Conservation (phyloP, 495 filamentous ascomycete genomes). For the Niebla homalea region DNA sequence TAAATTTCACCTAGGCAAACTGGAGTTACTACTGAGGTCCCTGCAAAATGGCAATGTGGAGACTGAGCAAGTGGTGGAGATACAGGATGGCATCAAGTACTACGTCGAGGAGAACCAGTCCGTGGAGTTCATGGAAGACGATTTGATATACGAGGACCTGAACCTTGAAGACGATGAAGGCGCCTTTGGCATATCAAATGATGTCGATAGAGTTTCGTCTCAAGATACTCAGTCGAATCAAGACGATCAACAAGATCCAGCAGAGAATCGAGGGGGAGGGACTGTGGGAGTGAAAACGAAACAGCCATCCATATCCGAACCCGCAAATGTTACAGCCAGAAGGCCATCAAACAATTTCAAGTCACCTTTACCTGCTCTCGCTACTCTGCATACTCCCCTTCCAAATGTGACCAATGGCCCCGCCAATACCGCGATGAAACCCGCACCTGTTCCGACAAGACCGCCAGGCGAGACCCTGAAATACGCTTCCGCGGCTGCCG, state of each 20-base stretch:
- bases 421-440: slow-evolving; percentile 71
- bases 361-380: slow-evolving; percentile 78
- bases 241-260: slow-evolving; percentile 60
- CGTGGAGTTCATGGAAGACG: slow-evolving; percentile 81
- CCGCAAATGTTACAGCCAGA: slow-evolving; percentile 41
- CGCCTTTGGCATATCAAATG: slow-evolving; percentile 66
- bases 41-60: slow-evolving; percentile 90
- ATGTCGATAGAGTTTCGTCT: slow-evolving; percentile 79
- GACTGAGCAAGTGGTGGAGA: slow-evolving; percentile 62
- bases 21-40: slow-evolving; percentile 80
- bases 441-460: slow-evolving; percentile 72
- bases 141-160: slow-evolving; percentile 89
- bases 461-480: slow-evolving; percentile 82
- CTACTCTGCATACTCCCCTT: slow-evolving; percentile 60
- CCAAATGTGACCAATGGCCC: slow-evolving; percentile 29
- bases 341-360: slow-evolving; percentile 86
- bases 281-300: slow-evolving; percentile 39
- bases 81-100: slow-evolving; percentile 87
- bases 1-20: slow-evolving; percentile 89
- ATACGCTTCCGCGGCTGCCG: slow-evolving; percentile 91
- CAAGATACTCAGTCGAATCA: slow-evolving; percentile 90
- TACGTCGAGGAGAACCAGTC: slow-evolving; percentile 86
- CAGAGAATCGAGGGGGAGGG: slow-evolving; percentile 26
- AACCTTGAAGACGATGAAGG: slow-evolving; percentile 82
- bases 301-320: slow-evolving; percentile 30